Evolutionary conservation across 257 asterid species (phyloP).

Genomic region (Solanum neorickii): DNA sequence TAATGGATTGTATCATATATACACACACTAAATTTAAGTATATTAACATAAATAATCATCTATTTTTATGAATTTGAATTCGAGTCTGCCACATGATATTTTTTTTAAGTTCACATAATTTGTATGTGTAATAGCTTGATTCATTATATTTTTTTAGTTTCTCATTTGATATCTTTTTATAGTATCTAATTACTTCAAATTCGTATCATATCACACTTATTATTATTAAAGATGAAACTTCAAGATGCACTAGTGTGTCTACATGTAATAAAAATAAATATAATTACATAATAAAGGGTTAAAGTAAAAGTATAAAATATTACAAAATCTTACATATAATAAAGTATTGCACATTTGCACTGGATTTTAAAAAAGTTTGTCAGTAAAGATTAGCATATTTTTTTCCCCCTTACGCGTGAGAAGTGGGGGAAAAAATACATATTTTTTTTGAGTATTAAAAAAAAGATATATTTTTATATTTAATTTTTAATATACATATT

Average conservation of each 20-base stretch:
- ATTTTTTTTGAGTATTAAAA: background rate
- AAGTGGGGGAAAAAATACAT: background rate
- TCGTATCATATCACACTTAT: rapidly evolving
- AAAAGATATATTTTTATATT: no score
- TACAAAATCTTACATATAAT: background rate
- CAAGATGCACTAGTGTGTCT: background rate
- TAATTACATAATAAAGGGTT: background rate
- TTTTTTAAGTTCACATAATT: background rate
- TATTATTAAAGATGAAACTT: background rate
- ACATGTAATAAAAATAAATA: no score
- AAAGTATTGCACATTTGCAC: background rate
- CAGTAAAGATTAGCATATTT: background rate
- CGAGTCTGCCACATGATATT: background rate
- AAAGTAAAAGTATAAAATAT: background rate
- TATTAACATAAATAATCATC: rapidly evolving
- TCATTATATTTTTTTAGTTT: background rate
- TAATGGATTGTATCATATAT: background rate
- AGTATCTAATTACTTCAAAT: background rate
- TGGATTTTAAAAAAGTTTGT: background rate
- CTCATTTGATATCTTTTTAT: background rate
- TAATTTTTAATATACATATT: no score
- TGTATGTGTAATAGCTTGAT: background rate
- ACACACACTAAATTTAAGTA: background rate
- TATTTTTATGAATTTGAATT: background rate
- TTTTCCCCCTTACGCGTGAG: background rate